Evolutionary conservation across 1,284 basidiomycete species (phyloP).

Genomic region (Lentinula novae-zelandiae): DNA sequence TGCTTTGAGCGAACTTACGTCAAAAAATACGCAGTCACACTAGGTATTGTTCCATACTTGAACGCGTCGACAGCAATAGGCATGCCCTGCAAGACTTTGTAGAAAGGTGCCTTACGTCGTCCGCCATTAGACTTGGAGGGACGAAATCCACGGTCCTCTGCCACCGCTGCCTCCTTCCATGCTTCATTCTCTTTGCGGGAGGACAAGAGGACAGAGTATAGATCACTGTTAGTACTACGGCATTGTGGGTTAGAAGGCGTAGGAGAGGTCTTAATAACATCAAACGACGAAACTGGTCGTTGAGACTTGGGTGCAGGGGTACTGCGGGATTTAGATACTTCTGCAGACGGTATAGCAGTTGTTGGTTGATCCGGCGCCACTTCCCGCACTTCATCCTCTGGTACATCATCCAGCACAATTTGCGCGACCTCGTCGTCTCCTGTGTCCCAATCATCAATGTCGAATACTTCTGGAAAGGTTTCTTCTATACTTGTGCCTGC

Average conservation of each 20-base stretch:
- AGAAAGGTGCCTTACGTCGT: constrained; percentile 83
- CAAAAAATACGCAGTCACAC: constrained; percentile 85
- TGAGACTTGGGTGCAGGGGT: constrained; percentile 17
- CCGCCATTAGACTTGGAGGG: constrained; percentile 49
- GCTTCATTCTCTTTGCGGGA: constrained; percentile 75
- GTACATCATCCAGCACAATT: constrained; percentile 21
- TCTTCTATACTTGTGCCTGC: constrained; percentile 11
- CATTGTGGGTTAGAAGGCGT: background rate
- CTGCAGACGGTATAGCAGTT: background rate
- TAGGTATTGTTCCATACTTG: constrained; percentile 87
- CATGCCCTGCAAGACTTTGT: constrained; percentile 97
- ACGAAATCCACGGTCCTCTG: constrained; percentile 46
- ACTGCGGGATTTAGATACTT: background rate
- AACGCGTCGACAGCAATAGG: constrained; percentile 96
- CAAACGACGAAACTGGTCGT: constrained; percentile 20
- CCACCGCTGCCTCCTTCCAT: constrained; percentile 76
- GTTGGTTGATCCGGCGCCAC: background rate
- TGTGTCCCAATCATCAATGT: constrained; percentile 50
- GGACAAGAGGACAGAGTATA: constrained; percentile 82
- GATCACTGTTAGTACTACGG: constrained; percentile 24
- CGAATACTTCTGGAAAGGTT: constrained; percentile 18
- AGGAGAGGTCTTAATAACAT: constrained; percentile 11
- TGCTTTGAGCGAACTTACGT: constrained; percentile 51
- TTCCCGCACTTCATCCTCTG: constrained; percentile 20
- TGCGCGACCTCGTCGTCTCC: constrained; percentile 55